phyloP scores from a whole-genome alignment of 768 basidiomycete genomes.

The Neoboletus subvelutipes region DNA sequence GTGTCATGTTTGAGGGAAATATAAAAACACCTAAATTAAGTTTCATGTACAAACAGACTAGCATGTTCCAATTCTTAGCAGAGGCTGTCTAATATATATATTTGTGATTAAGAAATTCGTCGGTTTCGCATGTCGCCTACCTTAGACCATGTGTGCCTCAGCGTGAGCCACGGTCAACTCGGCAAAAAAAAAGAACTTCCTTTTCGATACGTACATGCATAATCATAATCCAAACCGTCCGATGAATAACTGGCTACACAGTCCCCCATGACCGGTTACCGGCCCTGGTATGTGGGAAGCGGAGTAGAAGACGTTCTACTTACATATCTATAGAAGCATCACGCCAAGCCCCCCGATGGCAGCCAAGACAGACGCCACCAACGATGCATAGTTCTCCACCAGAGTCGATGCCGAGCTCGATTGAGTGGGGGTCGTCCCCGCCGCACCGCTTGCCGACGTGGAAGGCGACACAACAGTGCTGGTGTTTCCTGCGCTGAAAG shows the following conservation, averaged over 20 bases:
- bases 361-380: conserved; percentile 11
- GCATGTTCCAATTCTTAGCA: too few species aligned
- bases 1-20: too few species aligned
- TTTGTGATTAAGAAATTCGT: too few species aligned
- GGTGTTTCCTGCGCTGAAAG: conserved; percentile 41
- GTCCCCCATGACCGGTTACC: background rate
- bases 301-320: background rate
- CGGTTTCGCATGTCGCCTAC: too few species aligned
- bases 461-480: conserved; percentile 28
- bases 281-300: background rate
- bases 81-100: too few species aligned
- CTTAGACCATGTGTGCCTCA: too few species aligned
- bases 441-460: conserved; percentile 15
- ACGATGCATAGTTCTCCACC: background rate
- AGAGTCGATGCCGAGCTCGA: conserved; percentile 11
- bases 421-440: conserved; percentile 13
- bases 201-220: background rate
- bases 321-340: conserved; percentile 11
- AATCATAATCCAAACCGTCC: background rate
- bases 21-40: too few species aligned
- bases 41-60: too few species aligned
- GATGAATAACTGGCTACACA: background rate
- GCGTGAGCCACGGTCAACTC: background rate
- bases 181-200: background rate
- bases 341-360: conserved; percentile 16